phyloP scores from a whole-genome alignment of 108 stramenopile genomes.

The Nannochloropsis granulata region DNA sequence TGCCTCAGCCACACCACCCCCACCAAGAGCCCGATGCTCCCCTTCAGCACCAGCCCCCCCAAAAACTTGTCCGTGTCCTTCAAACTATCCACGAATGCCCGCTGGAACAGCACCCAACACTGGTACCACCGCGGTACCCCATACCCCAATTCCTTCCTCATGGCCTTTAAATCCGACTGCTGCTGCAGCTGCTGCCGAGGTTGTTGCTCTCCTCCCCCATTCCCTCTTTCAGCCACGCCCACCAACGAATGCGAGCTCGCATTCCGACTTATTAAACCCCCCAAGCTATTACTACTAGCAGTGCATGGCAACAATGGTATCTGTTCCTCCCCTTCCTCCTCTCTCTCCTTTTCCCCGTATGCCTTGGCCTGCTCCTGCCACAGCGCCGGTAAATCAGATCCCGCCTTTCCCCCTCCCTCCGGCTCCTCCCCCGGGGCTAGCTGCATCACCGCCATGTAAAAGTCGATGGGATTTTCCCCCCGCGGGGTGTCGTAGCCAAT shows the following conservation, averaged over 20 bases:
- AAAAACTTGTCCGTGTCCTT: conserved; percentile 16
- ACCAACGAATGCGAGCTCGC: background rate
- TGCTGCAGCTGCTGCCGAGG: background rate
- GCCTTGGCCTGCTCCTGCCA: background rate
- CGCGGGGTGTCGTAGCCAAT: background rate
- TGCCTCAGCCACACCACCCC: background rate
- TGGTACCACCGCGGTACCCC: background rate
- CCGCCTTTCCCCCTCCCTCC: background rate
- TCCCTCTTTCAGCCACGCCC: background rate
- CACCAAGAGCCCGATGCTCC: background rate
- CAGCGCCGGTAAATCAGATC: background rate
- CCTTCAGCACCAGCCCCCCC: background rate
- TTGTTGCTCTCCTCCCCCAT: background rate
- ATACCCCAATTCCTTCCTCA: background rate
- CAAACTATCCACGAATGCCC: background rate
- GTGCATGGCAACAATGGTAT: background rate
- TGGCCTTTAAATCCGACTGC: background rate
- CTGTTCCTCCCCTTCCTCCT: background rate
- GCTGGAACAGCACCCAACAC: conserved; percentile 1
- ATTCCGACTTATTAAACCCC: background rate
- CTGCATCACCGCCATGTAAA: conserved; percentile 4
- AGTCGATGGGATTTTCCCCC: conserved; percentile 8
- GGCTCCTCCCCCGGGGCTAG: background rate
- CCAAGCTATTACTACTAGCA: background rate
- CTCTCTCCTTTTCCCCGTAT: background rate